Conservation (phyloP, 345 rosid species). For the Populus alba region DNA sequence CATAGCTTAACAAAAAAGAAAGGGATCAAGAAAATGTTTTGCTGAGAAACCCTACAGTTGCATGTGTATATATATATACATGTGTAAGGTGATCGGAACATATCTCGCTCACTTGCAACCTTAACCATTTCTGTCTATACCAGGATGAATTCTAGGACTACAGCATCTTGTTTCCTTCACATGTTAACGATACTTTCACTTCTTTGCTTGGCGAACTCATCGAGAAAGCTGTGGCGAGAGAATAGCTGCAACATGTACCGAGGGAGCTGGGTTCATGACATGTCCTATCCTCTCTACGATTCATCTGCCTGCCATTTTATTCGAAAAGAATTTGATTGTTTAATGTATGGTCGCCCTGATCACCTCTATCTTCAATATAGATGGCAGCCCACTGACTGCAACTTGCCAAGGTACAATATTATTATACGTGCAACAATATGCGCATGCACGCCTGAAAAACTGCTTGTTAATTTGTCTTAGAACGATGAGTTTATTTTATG, state of each 20-base stretch:
- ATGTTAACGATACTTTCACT: not conserved
- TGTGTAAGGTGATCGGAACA: no score
- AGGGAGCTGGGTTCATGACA: conserved; percentile 76
- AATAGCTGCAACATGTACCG: conserved; percentile 47
- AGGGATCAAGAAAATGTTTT: no score
- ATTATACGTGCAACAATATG: no score
- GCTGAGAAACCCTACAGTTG: no score
- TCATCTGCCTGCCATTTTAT: conserved; percentile 65
- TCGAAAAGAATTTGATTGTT: conserved; percentile 79
- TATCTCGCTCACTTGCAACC: no score
- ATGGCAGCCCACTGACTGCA: conserved; percentile 73
- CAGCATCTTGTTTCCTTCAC: not conserved
- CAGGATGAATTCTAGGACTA: not conserved
- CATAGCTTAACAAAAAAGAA: no score
- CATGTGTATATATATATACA: no score
- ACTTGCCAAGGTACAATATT: conserved; percentile 55
- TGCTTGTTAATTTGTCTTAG: no score
- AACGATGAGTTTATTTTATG: no score
- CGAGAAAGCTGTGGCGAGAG: not conserved
- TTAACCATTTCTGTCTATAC: not conserved
- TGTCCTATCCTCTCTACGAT: conserved; percentile 62
- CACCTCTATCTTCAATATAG: conserved; percentile 60
- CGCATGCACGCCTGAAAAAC: no score
- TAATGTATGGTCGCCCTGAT: conserved; percentile 78
- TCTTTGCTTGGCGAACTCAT: not conserved